Base-by-base conservation (phyloP, 441 rosid species). In the Adansonia rubrostipa region DNA sequence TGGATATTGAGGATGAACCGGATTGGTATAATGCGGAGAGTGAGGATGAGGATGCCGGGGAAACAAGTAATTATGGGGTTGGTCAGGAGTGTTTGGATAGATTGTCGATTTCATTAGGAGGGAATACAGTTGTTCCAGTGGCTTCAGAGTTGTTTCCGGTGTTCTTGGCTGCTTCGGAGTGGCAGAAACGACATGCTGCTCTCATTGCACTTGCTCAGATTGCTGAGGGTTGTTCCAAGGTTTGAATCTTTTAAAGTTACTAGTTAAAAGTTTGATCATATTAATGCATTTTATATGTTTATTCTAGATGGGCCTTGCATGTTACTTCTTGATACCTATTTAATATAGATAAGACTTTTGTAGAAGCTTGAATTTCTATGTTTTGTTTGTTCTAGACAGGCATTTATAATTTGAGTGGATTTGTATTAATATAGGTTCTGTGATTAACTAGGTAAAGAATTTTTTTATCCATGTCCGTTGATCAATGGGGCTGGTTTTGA, bases 1-100 rank as follows among this genome's bases (percentile, higher is more conserved):
- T 80, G 81, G 86, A 83, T 44, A 62, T 87, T 22, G 87, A 88
- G 71, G 90, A 87, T 82, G 90, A 87, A 78, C 83, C 88, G 2
- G 85, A 79, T 10, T 87, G 90, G 90, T 80, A 85, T 65, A 79
- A 40, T 42, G 88, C 87, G 1, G 88, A 85, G 54, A 82, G 42
- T 28, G 88, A 87, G 80, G 86, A 84, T 45, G 90, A 85, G 73
- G 87, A 85, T 75, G 90, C 85, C 0, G 88, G 90, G 4, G 87
- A 87, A 80, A 84, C 87, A 0, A 87, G 87, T 80, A 85, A 87
- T 82, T 87, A 85, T 56, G 84, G 84, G n/a, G 80, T 87, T 57
- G 90, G 87, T 50, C 90, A 85, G 81, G 90, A 87, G 81, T 85
- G 88, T 77, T 82, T 87, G 78, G 90, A 87, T 64, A 82, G 90